Conservation (phyloP, 2,329 filamentous ascomycete species). For the Botrytis cinerea region DNA sequence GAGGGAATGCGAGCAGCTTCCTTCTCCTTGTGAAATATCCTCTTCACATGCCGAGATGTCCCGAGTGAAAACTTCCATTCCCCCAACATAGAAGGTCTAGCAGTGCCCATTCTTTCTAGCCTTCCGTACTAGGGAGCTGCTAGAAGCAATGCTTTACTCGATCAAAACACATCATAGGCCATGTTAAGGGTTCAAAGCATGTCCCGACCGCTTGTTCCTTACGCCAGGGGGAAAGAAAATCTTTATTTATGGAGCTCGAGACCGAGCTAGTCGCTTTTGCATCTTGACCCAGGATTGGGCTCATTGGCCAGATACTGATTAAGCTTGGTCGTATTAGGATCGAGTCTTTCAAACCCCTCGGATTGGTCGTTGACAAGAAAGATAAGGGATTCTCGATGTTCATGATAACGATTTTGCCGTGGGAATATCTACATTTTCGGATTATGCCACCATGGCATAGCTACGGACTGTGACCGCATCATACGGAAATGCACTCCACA, state of each 20-base stretch:
- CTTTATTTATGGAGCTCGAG: conserved; percentile 9
- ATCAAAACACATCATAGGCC: conserved; percentile 23
- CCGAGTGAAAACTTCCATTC: neutral
- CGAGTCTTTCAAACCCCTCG: neutral
- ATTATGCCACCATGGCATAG: neutral
- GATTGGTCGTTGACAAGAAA: conserved; percentile 7
- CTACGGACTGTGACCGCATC: neutral
- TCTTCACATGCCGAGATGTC: neutral
- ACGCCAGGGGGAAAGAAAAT: neutral
- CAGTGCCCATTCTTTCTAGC: neutral
- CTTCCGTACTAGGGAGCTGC: neutral
- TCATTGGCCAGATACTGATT: neutral
- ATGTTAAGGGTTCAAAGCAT: neutral
- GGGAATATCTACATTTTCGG: conserved; percentile 6
- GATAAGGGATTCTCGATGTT: conserved; percentile 8
- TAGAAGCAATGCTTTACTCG: conserved; percentile 14
- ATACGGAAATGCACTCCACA: conserved; percentile 19
- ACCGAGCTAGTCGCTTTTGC: neutral
- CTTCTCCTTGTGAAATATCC: neutral
- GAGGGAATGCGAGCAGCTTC: conserved; percentile 4
- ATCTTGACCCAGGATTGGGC: neutral
- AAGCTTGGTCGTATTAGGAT: neutral
- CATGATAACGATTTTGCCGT: conserved; percentile 7
- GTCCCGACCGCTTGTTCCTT: neutral
- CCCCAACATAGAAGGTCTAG: neutral